Base-by-base conservation (phyloP, 2,329 filamentous ascomycete genomes). In the Davidsoniella virescens region DNA sequence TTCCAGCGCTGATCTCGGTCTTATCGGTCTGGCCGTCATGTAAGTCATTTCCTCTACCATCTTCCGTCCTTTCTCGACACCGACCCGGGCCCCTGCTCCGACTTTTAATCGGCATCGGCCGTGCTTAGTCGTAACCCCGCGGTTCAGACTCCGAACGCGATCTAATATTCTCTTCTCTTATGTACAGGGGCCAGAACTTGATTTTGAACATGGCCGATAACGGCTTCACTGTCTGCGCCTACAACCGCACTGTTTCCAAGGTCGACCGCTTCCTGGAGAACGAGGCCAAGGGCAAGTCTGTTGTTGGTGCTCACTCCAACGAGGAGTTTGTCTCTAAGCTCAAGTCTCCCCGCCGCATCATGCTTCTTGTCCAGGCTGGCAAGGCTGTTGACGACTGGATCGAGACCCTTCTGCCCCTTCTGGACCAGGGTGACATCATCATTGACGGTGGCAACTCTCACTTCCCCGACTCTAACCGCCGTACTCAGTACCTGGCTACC, bases 391-490 rank as follows among this genome's bases (percentile, higher is more conserved):
- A 98, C 67, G 86, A 94, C 75, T 96, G 94, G 82, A 96, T 98
- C 64, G 87, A 95, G 78, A 81, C 82, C 60, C 82, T 98, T 58
- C 76, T 96, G 55, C 87, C 83, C 58, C 79, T 84, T 64, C 73
- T 90, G 57, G 82, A 87, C 66, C 65, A 77, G 63, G 88, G 87
- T 59, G 92, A 98, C 67, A 95, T 98, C 78, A 93, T 98, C 76
- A 96, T 98, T 63, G 92, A 98, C 65, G 92, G 92, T 67, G 92
- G 87, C 63, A 96, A 98, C 83, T 96, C 90, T 58, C 92, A 96
- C 76, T 98, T 84, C 80, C 92, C 92, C 64, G 92, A 96, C 73
- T 90, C 86, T 72, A 96, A 95, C 81, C 87, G 92, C 70, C 86
- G 92, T 64, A 88, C 87, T 68, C 74, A 84, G 70, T 94, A 95